These are phyloP conservation scores for Trichosporon inkin DNA, from an alignment of 1,284 basidiomycete genomes.

Conservation along the genomic window DNA sequence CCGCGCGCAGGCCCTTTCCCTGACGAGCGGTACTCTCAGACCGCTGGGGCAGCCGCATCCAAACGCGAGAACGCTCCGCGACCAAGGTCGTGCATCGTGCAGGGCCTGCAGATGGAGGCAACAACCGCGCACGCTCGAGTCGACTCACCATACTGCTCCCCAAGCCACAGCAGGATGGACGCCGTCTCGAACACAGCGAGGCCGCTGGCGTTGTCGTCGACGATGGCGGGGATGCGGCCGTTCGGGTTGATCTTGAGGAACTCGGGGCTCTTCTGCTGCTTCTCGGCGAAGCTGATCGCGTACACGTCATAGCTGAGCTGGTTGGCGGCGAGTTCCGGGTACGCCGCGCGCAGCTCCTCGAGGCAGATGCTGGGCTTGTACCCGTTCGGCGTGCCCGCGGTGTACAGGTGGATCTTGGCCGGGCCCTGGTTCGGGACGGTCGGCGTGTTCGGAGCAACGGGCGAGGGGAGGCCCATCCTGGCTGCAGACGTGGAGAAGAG, in stretches of 20 bases:
- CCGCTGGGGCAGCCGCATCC: no score
- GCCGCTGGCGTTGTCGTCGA: conserved; percentile 48
- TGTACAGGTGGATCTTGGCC: conserved; percentile 59
- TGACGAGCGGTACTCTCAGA: neutral
- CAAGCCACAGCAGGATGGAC: conserved; percentile 27
- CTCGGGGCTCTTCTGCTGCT: conserved; percentile 56
- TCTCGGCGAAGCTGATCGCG: conserved; percentile 35
- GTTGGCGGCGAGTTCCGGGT: conserved; percentile 42
- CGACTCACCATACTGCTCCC: conserved; percentile 46
- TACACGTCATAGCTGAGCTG: conserved; percentile 59
- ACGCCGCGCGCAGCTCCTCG: conserved; percentile 64
- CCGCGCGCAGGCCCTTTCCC: neutral
- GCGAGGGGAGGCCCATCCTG: no score
- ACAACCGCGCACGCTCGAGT: neutral
- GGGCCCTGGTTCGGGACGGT: conserved; percentile 2
- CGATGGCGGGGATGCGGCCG: conserved; percentile 59
- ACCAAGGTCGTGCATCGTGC: no score
- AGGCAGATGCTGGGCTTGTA: conserved; percentile 59
- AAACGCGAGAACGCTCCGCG: no score
- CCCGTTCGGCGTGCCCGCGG: conserved; percentile 61
- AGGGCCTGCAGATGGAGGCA: no score
- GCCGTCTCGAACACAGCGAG: conserved; percentile 64
- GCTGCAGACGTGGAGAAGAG: no score
- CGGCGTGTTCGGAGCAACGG: no score
- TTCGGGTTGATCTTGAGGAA: conserved; percentile 64